phyloP scores from a whole-genome alignment of 2,329 filamentous ascomycete genomes.

The Ceratocystis smalleyi region DNA sequence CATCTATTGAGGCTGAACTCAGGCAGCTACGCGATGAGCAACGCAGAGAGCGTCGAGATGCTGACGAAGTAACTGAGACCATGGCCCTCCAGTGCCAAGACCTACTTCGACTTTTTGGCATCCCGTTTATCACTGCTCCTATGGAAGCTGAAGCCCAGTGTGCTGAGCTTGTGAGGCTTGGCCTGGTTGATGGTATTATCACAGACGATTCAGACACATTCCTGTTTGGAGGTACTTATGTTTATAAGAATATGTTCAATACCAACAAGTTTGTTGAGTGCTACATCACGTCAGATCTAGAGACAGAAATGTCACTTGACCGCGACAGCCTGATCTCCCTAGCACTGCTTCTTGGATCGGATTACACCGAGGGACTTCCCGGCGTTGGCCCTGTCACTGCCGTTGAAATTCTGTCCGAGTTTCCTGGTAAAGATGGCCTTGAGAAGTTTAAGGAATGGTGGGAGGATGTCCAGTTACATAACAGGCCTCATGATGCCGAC shows the following conservation, averaged over 20 bases:
- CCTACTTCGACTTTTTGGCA: constrained; percentile 73
- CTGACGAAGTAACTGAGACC: constrained; percentile 88
- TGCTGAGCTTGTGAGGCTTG: constrained; percentile 70
- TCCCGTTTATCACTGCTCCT: constrained; percentile 91
- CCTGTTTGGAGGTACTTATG: constrained; percentile 83
- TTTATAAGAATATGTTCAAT: constrained; percentile 99
- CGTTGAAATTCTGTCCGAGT: constrained; percentile 85
- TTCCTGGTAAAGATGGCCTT: constrained; percentile 47
- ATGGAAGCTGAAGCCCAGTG: constrained; percentile 99
- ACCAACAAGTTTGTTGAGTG: constrained; percentile 96
- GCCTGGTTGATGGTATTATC: constrained; percentile 90
- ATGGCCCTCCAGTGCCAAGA: constrained; percentile 96
- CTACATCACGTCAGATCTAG: constrained; percentile 69
- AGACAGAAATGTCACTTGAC: constrained; percentile 75
- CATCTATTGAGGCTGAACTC: constrained; percentile 75
- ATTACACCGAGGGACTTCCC: constrained; percentile 85
- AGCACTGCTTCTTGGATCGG: constrained; percentile 79
- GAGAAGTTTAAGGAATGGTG: constrained; percentile 79
- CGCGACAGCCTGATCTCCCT: constrained; percentile 78
- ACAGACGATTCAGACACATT: constrained; percentile 97
- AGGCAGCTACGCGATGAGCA: constrained; percentile 81
- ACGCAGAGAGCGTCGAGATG: constrained; percentile 87
- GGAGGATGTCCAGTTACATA: constrained; percentile 54
- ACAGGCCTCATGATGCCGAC: constrained; percentile 49
- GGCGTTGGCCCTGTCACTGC: constrained; percentile 90